A percentile compares a stretch with the other conserved stretches of the same genome.
Evolutionary conservation across 306 rosid species (phyloP).

Genomic region (Abrus pulchellus): DNA sequence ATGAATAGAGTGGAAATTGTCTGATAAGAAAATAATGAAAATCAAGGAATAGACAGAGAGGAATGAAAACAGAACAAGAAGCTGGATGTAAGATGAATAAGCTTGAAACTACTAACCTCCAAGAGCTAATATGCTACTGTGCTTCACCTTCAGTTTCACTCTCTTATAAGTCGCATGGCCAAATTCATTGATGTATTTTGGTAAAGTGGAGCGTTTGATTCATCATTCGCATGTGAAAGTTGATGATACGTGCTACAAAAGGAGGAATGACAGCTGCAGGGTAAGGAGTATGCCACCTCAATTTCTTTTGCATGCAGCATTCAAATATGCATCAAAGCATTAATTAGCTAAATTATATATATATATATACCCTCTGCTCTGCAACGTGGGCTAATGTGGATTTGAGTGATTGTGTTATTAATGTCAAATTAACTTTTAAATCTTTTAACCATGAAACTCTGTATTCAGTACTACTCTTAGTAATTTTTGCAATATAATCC

Average conservation of each 20-base stretch:
- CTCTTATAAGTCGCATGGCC: neutral
- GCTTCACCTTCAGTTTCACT: constrained; percentile 16
- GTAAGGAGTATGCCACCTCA: constrained; percentile 22
- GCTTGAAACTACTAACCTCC: constrained; percentile 16
- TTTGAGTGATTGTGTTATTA: no score
- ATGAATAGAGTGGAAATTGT: neutral
- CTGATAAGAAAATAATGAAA: neutral
- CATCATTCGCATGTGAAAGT: constrained; percentile 19
- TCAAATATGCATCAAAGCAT: neutral
- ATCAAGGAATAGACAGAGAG: neutral
- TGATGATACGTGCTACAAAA: constrained; percentile 33
- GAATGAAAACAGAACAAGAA: neutral
- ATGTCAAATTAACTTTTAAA: no score
- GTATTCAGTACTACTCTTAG: no score
- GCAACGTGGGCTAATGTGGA: no score
- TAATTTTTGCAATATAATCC: no score
- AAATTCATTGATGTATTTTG: neutral
- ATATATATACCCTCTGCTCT: no score
- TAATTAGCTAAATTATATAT: neutral
- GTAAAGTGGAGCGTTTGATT: neutral
- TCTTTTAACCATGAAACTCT: no score
- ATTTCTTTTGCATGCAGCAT: constrained; percentile 34
- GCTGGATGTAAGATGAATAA: neutral
- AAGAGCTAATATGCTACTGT: neutral
- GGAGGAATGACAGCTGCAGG: constrained; percentile 26